These are phyloP conservation scores for Phytopythium helicoides DNA, from an alignment of 352 stramenopile genomes.

Conservation along the genomic window DNA sequence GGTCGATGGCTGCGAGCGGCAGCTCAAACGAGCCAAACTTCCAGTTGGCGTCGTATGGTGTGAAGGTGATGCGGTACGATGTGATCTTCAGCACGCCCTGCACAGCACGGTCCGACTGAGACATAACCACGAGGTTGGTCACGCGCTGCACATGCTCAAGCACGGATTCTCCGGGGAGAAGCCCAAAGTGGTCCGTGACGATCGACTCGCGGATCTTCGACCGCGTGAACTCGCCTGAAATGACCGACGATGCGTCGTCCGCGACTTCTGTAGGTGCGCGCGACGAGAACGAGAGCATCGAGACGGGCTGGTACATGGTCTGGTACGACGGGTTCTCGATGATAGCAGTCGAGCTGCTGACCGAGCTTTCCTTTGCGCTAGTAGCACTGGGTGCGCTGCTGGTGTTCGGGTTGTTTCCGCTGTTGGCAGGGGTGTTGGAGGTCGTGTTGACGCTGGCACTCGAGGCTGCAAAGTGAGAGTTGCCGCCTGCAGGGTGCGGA, in stretches of 20 bases:
- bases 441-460: not conserved
- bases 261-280: constrained; percentile 22
- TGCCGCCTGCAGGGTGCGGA: constrained; percentile 6
- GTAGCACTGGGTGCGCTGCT: too few relatives aligned
- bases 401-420: not conserved
- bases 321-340: constrained; percentile 2
- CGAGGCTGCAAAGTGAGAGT: not conserved
- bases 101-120: constrained; percentile 74
- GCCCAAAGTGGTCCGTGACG: constrained; percentile 54
- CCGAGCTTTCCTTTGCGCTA: too few relatives aligned
- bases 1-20: constrained; percentile 69
- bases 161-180: constrained; percentile 66
- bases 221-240: constrained; percentile 29
- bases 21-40: constrained; percentile 86
- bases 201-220: constrained; percentile 57
- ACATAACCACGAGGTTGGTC: constrained; percentile 85
- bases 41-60: constrained; percentile 82
- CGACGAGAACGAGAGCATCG: constrained; percentile 7
- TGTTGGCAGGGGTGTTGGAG: not conserved
- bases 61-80: constrained; percentile 79
- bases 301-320: too few relatives aligned
- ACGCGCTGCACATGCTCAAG: constrained; percentile 82
- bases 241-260: constrained; percentile 26
- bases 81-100: constrained; percentile 87
- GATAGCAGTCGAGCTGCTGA: too few relatives aligned